phyloP scores from a whole-genome alignment of 2,329 filamentous ascomycete species.

The Beauveria scarabaeidicola region DNA sequence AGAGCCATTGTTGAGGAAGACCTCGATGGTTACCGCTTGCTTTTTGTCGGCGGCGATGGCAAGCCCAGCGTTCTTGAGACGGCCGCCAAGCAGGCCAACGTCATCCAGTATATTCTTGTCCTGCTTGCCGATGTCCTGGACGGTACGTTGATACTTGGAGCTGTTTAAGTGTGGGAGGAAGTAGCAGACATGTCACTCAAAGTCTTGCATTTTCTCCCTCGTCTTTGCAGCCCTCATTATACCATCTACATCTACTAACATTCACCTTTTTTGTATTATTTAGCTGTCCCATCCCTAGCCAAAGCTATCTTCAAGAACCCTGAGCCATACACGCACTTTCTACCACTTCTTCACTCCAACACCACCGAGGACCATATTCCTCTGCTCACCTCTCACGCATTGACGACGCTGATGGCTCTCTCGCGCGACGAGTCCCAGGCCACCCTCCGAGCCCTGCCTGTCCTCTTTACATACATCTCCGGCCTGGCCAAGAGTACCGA shows the following conservation, averaged over 20 bases:
- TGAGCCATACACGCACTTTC: slow-evolving; percentile 73
- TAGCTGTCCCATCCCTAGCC: slow-evolving; percentile 73
- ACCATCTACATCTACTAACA: slow-evolving; percentile 14
- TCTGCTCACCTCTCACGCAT: slow-evolving; percentile 78
- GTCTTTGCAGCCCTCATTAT: slow-evolving; percentile 4
- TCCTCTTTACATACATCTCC: slow-evolving; percentile 79
- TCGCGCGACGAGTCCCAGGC: slow-evolving; percentile 55
- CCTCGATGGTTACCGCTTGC: slow-evolving; percentile 65
- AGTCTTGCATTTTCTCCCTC: not conserved
- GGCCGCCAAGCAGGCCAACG: slow-evolving; percentile 76
- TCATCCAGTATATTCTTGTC: slow-evolving; percentile 91
- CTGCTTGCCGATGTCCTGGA: slow-evolving; percentile 80
- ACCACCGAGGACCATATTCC: slow-evolving; percentile 70
- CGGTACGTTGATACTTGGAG: slow-evolving; percentile 42
- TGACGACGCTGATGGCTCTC: slow-evolving; percentile 67
- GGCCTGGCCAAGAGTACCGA: slow-evolving; percentile 77
- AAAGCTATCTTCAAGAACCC: slow-evolving; percentile 66
- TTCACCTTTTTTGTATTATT: slow-evolving; percentile 8
- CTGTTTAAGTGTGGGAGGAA: not conserved
- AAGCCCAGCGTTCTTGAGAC: slow-evolving; percentile 68
- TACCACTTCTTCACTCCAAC: slow-evolving; percentile 79
- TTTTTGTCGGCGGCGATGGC: slow-evolving; percentile 73
- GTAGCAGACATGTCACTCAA: not conserved
- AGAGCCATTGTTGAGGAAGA: slow-evolving; percentile 74
- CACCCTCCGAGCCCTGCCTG: slow-evolving; percentile 68